Base-by-base conservation (phyloP, 306 rosid genomes). In the Begonia masoniana region DNA sequence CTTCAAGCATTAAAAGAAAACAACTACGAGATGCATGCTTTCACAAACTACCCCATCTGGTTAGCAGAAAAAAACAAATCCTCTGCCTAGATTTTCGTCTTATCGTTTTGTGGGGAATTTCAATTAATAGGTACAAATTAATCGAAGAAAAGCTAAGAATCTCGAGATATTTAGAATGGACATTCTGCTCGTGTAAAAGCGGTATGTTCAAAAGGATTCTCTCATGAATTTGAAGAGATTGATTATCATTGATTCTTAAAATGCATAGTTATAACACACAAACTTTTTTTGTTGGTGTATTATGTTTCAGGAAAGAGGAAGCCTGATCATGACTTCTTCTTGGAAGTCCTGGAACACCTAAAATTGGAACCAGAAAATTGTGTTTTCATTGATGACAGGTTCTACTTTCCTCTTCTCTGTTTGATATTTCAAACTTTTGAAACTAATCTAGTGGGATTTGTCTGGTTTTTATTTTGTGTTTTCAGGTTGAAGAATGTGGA, bases 41-140 rank as follows among this genome's bases (percentile, higher is more conserved):
- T 83, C 78, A 85, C 97, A 2, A 91, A 91, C 74, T 91, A 91
- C 69, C 97, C 97, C 41, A 66, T 61, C 66, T 89, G 97, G 97
- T 85, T 61, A 64, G 77, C 39, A 31, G 8, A 31, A 56, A 55
- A 39, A 15, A 63, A 10, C 23, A 5, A 51, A 52, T 35, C 26
- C 50, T 24, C 26, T 9, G 41, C 13, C n/a, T 15, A 21, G 21
- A 17, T 14, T 36, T 51, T 23, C 36, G 19, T 10, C 26, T 51
- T 23, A 49, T 60, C 55, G 0, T 60, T 66, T 51, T 61, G 46
- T 43, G 10, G 50, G 54, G 58, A 54, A 12, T 49, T 55, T 68
- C 49, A 45, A 65, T 57, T 66, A 60, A 76, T 60, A 91, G 96
- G 97, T 83, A 79, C 57, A 76, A 75, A 72, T 71, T 85, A 82